Base-by-base conservation (phyloP, 345 rosid genomes). In the Citrus hindsii region DNA sequence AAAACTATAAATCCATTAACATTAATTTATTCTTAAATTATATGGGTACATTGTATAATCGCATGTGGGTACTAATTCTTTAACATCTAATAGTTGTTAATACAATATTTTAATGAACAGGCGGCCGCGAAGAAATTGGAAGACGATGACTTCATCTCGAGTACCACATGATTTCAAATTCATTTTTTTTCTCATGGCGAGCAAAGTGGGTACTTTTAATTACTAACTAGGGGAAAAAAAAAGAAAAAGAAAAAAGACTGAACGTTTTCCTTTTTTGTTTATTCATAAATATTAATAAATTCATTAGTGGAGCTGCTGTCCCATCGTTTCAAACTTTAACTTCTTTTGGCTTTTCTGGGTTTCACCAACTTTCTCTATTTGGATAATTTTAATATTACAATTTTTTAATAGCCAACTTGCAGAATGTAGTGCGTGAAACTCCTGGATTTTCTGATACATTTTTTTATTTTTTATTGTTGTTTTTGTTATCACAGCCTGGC, bases 91-190 rank as follows among this genome's bases (percentile, higher is more conserved):
- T 10, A 5, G 37, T 69, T 51, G 21, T 27, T 27, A 16, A 25
- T 6, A 42, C 40, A 27, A 28, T 28, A 21, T 32, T 64, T 64
- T 22, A 63, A 75, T 51, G 32, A 30, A 30, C 12, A 30, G 78
- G 30, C 61, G 61, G 78, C 78, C 28, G 70, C 78, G 46, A 42
- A 13, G 70, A 63, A 75, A 32, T 75, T 64, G 70, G 70, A 64
- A 65, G 63, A 22, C 71, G n/a, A 10, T 33, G 46, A 65, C 71
- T 65, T 24, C 70, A 13, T 42, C 59, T 63, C 28, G 40, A n/a
- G n/a, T 38, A 5, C 77, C 37, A 16, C 35, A 18, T 24, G 1
- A 27, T 3, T 9, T 32, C 6, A 62, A 28, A 53, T 27, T 1
- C 14, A 3, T 22, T 48, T 14, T 33, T 14, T 33, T 32, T 7